Base-by-base conservation (phyloP, 179 eudicot genomes). In the Spinacia oleracea region DNA sequence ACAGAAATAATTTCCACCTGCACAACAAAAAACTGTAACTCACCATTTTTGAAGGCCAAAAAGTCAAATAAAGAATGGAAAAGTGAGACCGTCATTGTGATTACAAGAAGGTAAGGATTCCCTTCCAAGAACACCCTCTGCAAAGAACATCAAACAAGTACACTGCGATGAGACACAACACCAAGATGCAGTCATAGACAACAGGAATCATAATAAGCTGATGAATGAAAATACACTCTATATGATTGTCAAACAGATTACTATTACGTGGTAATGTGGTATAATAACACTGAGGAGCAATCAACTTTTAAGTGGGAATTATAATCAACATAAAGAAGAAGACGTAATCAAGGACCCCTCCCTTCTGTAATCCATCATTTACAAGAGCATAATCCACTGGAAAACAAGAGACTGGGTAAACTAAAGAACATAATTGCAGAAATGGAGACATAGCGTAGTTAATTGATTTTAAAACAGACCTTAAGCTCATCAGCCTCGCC, bases 401-500 rank as follows among this genome's bases (percentile, higher is more conserved):
- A 64, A 34, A 34, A 32, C 69, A 31, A 32, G 31, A 16, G 67
- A 31, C 35, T 27, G 20, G 40, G 35, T 2, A 32, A 32, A 31
- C 8, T 32, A 64, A 66, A 66, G 31, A 58, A 23, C 63, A 58
- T n/a, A 58, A n/a, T 58, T 58, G 63, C 63, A 58, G 63, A 58
- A 58, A 58, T 12, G 31, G 63, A 21, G 63, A 58, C 63, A 58
- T 20, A 25, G 25, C 59, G 15, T 21, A 21, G 59, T 55, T 55
- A 5, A 55, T 55, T 21, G 6, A 55, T 55, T 55, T 55, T 55
- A 55, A 38, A 55, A 55, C n/a, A 66, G 84, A 96, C 99, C 99
- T 96, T 96, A 65, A 96, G 98, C 82, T 96, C 96, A 81, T 96
- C 99, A 81, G 94, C 92, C 86, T 96, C 99, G 50, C 99, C 99